Conservation (phyloP, 2,329 filamentous ascomycete species). For the Fusarium oxysporum region DNA sequence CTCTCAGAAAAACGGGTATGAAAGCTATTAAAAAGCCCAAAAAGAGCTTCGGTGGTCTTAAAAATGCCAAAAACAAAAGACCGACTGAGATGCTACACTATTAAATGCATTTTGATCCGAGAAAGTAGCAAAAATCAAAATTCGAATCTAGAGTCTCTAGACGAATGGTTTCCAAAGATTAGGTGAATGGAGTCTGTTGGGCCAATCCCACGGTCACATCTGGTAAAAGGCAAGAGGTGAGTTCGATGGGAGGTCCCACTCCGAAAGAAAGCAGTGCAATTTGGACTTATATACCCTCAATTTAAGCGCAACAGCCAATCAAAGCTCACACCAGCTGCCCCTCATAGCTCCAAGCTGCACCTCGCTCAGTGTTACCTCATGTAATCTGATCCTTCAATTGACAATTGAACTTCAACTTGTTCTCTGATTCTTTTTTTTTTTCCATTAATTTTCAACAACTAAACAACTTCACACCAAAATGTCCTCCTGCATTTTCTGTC, state of each 20-base stretch:
- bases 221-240: constrained; percentile 85
- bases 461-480: constrained; percentile 2
- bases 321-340: background rate
- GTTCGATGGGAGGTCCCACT: constrained; percentile 79
- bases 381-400: background rate
- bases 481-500: constrained; percentile 90
- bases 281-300: constrained; percentile 36
- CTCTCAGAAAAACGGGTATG: background rate
- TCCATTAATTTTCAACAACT: background rate
- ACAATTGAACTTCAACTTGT: background rate
- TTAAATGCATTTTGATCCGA: accelerated
- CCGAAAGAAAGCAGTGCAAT: constrained; percentile 50
- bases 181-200: constrained; percentile 62
- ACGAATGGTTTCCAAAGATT: constrained; percentile 63
- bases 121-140: constrained; percentile 46
- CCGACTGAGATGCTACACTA: accelerated
- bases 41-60: background rate
- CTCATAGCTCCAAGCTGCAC: constrained; percentile 1
- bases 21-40: background rate
- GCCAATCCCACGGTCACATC: constrained; percentile 76
- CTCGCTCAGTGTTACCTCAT: background rate
- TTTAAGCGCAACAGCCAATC: background rate
- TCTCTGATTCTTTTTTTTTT: background rate
- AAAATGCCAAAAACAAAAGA: background rate
- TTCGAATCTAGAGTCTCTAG: constrained; percentile 57